phyloP scores from a whole-genome alignment of 2,329 filamentous ascomycete species.

The Sporothrix variecibatus region DNA sequence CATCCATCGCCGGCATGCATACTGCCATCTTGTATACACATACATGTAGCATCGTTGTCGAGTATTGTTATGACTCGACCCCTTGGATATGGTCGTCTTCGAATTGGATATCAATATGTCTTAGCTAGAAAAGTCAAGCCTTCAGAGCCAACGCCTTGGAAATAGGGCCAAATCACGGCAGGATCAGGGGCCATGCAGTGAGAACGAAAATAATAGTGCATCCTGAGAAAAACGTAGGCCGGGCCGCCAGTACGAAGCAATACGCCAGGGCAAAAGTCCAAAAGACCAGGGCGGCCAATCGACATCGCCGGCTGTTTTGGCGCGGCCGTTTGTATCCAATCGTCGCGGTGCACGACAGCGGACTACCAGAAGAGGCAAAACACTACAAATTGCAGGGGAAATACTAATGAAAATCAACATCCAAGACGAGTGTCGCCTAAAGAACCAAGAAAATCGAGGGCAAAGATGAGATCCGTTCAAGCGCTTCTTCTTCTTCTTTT shows the following conservation, averaged over 20 bases:
- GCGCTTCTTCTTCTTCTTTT: neutral
- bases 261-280: neutral
- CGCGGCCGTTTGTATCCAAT: constrained; percentile 2
- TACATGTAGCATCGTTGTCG: neutral
- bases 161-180: neutral
- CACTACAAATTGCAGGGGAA: neutral
- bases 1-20: neutral
- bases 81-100: neutral
- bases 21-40: neutral
- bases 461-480: neutral
- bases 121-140: neutral
- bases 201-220: neutral
- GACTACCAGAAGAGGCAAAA: constrained; percentile 3
- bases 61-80: neutral
- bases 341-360: constrained; percentile 6
- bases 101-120: neutral
- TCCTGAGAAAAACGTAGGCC: neutral
- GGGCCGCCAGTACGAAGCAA: neutral
- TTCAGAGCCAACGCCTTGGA: neutral
- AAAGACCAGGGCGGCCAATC: constrained; percentile 14
- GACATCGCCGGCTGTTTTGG: neutral
- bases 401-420: neutral
- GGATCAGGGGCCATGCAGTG: constrained; percentile 3
- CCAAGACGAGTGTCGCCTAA: neutral
- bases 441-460: neutral